Conservation (phyloP, 1,139 yeast species). For the Lodderomyces oxycetoniae region DNA sequence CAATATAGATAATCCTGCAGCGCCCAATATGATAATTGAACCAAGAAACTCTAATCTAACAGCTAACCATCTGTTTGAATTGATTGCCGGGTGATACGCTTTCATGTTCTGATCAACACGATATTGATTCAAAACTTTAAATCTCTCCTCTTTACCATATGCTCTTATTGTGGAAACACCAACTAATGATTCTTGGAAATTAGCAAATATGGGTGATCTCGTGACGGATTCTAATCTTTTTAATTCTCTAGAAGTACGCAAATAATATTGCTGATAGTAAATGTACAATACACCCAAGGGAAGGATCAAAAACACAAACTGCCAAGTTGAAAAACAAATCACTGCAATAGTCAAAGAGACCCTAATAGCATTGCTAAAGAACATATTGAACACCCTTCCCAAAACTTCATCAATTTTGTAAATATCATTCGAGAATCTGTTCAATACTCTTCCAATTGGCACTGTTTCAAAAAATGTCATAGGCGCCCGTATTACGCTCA, state of each 20-base stretch:
- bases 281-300: conserved; percentile 73
- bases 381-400: conserved; percentile 80
- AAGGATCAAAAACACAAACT: conserved; percentile 61
- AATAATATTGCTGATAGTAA: conserved; percentile 84
- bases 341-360: conserved; percentile 82
- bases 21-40: conserved; percentile 75
- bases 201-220: conserved; percentile 90
- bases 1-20: conserved; percentile 76
- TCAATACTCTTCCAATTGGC: conserved; percentile 90
- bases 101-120: conserved; percentile 82
- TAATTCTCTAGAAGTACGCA: conserved; percentile 87
- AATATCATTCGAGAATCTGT: conserved; percentile 90
- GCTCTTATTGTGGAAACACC: conserved; percentile 93
- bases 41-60: conserved; percentile 89
- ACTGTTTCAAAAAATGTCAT: conserved; percentile 97
- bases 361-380: conserved; percentile 65
- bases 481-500: conserved; percentile 81
- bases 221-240: conserved; percentile 93
- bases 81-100: conserved; percentile 90
- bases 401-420: conserved; percentile 87
- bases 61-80: conserved; percentile 96
- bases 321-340: conserved; percentile 85
- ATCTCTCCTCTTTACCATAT: conserved; percentile 70
- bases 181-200: conserved; percentile 90
- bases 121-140: conserved; percentile 65